Base-by-base conservation (phyloP, 2,329 filamentous ascomycete genomes). In the Anthostomella pinea region DNA sequence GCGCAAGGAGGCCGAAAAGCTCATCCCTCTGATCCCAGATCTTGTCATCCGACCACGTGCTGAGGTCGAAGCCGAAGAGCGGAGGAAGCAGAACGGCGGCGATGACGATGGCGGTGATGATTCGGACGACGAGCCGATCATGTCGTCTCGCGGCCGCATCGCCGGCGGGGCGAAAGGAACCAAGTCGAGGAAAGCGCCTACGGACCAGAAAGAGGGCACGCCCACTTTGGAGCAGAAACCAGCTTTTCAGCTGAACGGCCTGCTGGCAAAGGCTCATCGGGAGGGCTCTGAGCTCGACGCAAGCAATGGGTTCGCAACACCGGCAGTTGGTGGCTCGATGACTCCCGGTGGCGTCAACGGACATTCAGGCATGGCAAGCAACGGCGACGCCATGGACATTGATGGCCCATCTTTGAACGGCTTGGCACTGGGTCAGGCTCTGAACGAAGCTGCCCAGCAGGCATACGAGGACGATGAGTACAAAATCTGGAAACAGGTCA, bases 401-500 rank as follows among this genome's bases (percentile, higher is more conserved):
- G 93, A 97, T 57, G 85, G 78, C 0, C 77, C 83, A 5, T 83
- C 82, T 2, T 68, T 87, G 24, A 83, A 79, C 48, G 81, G 79
- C 15, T 73, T 85, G 59, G 70, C 75, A 1, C 58, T 85, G 14
- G 74, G 73, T 24, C 78, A 83, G 33, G 76, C 79, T 1, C 73
- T 86, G 38, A 78, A 77, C 11, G 74, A 84, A 40, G 77, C 77
- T 19, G 75, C 72, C 10, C 85, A 94, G 51, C 87, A 95, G 50
- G 75, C 78, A 9, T 88, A 88, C 49, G 81, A 94, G 51, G 90
- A 97, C 52, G 90, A 97, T 40, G 91, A 96, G 58, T 95, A 93
- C 67, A 95, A 94, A 60, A 86, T 93, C 22, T 98, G 94, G 93
- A 98, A 97, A 67, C 91, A 97, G 63, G 88, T 95, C 25, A 98